Evolutionary conservation across 352 stramenopile genomes (phyloP).

Genomic region (Blastocystis hominis): DNA sequence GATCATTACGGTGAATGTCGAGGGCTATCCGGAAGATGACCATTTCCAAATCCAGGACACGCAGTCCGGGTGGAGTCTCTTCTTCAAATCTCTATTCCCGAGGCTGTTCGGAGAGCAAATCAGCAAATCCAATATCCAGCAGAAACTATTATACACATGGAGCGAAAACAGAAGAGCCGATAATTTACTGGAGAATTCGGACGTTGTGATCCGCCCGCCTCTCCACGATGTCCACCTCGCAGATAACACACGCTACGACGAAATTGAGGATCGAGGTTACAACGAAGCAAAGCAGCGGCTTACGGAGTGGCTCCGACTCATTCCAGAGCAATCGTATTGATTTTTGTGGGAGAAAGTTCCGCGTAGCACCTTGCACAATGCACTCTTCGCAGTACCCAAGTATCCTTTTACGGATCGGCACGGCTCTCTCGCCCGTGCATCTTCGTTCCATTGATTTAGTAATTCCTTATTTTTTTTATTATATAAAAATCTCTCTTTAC

Average conservation of each 20-base stretch:
- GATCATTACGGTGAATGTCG: conserved; percentile 47
- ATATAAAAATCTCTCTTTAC: neutral
- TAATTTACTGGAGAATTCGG: conserved; percentile 39
- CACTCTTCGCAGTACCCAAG: conserved; percentile 42
- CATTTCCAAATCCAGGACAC: neutral
- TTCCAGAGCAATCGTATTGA: conserved; percentile 1
- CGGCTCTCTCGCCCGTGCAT: neutral
- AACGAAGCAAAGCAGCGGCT: conserved; percentile 33
- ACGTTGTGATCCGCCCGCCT: conserved; percentile 31
- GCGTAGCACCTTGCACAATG: conserved; percentile 21
- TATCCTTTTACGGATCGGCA: conserved; percentile 26
- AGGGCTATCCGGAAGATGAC: conserved; percentile 26
- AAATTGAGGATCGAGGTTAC: conserved; percentile 42
- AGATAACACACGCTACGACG: conserved; percentile 33
- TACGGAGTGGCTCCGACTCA: conserved; percentile 27
- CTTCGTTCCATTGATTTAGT: neutral
- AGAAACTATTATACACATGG: conserved; percentile 51
- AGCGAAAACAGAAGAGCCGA: conserved; percentile 26
- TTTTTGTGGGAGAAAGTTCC: neutral
- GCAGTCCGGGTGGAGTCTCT: conserved; percentile 21
- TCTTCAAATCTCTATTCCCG: conserved; percentile 24
- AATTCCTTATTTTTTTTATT: neutral
- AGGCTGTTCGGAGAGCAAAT: conserved; percentile 35
- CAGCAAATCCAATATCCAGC: conserved; percentile 4
- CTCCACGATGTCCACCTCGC: conserved; percentile 35